Evolutionary conservation across 352 stramenopile genomes (phyloP), one percentile per base, ranked within the genome.

Genomic region (Globisporangium nunn): DNA sequence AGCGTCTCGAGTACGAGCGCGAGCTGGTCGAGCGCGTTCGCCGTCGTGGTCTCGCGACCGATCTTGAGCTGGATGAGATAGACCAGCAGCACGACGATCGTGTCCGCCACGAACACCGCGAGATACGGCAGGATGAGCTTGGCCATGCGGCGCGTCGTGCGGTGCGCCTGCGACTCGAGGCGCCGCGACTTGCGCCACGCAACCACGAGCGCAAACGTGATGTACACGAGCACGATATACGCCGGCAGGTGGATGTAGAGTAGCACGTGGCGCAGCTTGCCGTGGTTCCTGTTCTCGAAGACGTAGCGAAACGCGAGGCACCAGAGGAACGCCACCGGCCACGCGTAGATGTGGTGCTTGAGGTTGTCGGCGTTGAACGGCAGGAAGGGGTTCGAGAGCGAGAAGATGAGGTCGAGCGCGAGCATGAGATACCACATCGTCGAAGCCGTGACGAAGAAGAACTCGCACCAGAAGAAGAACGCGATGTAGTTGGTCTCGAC

Each of bases 371-470:
- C 77, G 61, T 91, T 87, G 70, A 93, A 93, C 7, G 84, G 84
- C 50, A 93, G 60, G 66, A 93, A 93, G 61, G 84, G 84, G 63
- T 93, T 93, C 45, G 79, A 90, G 11, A 93, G 70, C 61, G 84
- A 93, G 65, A 90, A 92, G 62, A 93, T 92, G 43, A 93, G 67
- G 55, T 93, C 81, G 17, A 92, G 62, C 54, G 84, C 81, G 30
- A 93, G 66, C 84, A 93, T 93, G 62, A 93, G 75, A 62, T 78
- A 88, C 84, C 84, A 93, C 49, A 92, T 83, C 29, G 81, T 92
- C 35, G 76, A 58, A 15, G 84, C 71, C 45, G 81, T 91, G 58
- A 68, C 68, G 68, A 93, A 91, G 78, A 92, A 93, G 60, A 91
- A 87, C 53, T 77, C 71, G 61, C 70, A 74, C 84, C 84, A 93